A percentile compares a stretch with the other conserved stretches of the same genome.
phyloP scores from a whole-genome alignment of 2,329 filamentous ascomycete species.

The Venturia oleaginea region DNA sequence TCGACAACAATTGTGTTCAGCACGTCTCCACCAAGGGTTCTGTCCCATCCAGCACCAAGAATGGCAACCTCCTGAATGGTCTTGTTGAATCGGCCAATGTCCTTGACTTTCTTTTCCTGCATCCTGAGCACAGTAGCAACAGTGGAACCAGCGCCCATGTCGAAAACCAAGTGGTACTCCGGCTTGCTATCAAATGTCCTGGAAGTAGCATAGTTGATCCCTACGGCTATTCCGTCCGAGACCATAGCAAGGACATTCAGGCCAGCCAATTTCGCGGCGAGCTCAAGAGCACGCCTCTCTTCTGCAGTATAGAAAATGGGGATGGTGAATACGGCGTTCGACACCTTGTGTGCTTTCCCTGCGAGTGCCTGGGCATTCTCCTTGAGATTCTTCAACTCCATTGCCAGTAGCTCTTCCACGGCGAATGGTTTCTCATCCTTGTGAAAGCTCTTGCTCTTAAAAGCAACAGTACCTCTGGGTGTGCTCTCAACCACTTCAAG shows the following conservation, averaged over 20 bases:
- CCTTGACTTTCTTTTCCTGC: conserved; percentile 82
- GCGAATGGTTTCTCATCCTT: conserved; percentile 56
- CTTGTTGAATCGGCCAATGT: conserved; percentile 89
- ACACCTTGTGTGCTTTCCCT: conserved; percentile 62
- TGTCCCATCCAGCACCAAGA: conserved; percentile 79
- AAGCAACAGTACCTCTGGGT: conserved; percentile 58
- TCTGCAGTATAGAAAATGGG: conserved; percentile 84
- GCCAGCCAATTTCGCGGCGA: conserved; percentile 80
- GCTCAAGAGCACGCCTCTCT: conserved; percentile 76
- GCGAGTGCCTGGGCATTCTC: conserved; percentile 79
- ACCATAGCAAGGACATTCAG: conserved; percentile 77
- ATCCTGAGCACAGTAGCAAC: conserved; percentile 86
- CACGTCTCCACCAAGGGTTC: conserved; percentile 77
- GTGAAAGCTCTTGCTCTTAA: conserved; percentile 69
- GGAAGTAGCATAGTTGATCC: conserved; percentile 87
- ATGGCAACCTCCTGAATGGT: conserved; percentile 93
- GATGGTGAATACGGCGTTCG: conserved; percentile 79
- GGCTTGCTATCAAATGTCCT: conserved; percentile 82
- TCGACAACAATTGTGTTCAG: conserved; percentile 83
- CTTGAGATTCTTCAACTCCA: conserved; percentile 89
- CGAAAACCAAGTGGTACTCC: conserved; percentile 87
- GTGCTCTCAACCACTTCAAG: conserved; percentile 56
- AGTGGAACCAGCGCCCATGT: conserved; percentile 94
- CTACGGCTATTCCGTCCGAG: conserved; percentile 85
- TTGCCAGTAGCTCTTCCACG: conserved; percentile 89